Conservation (phyloP, 2,329 filamentous ascomycete species). For the Xylariaceae sp. region DNA sequence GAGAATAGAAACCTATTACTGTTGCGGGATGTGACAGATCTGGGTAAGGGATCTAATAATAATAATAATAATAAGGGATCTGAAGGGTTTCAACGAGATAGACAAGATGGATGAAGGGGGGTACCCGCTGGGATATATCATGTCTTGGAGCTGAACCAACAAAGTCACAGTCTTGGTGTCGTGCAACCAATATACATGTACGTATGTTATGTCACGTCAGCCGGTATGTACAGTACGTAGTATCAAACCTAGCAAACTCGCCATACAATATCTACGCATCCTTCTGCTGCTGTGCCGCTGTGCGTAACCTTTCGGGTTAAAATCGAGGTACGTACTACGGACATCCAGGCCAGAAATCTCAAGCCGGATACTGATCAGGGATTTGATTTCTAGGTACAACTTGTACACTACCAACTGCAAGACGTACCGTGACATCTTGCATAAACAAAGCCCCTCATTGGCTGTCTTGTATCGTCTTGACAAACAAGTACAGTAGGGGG, state of each 20-base stretch:
- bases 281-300: slow-evolving; percentile 23
- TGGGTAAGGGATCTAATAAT: too few species aligned
- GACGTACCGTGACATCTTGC: too few species aligned
- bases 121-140: slow-evolving; percentile 18
- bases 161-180: slow-evolving; percentile 13
- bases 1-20: too few species aligned
- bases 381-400: too few species aligned
- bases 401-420: too few species aligned
- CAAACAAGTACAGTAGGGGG: too few species aligned
- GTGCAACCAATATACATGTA: slow-evolving; percentile 10
- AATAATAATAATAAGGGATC: background rate
- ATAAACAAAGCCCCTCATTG: too few species aligned
- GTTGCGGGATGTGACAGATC: too few species aligned
- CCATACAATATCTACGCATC: slow-evolving; percentile 24
- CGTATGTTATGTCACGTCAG: slow-evolving; percentile 19
- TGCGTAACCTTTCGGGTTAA: slow-evolving; percentile 13
- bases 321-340: slow-evolving; percentile 14
- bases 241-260: slow-evolving; percentile 3
- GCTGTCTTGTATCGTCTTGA: too few species aligned
- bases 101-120: background rate
- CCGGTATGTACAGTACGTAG: slow-evolving; percentile 9
- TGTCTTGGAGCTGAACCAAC: slow-evolving; percentile 9
- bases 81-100: background rate
- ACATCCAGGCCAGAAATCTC: too few species aligned
- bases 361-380: too few species aligned